A percentile compares a stretch with the other conserved stretches of the same genome.
These are phyloP conservation scores for Tremellales sp. DNA, from an alignment of 1,284 basidiomycete species.

Conservation along the genomic window DNA sequence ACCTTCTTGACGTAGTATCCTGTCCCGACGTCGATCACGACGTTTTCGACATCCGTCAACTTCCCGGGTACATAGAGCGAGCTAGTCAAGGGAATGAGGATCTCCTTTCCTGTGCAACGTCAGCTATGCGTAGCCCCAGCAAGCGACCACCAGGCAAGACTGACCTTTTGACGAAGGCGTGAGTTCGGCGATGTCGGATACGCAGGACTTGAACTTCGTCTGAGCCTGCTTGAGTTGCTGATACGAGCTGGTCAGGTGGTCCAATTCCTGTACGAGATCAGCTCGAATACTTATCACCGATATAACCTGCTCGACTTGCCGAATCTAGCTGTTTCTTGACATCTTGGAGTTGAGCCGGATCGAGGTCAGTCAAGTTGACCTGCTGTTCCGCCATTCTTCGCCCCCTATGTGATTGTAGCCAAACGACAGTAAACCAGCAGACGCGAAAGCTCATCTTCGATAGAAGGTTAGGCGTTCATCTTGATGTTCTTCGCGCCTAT, in stretches of 20 bases:
- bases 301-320: slow-evolving; percentile 57
- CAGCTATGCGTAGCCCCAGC: neutral
- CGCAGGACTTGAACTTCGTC: slow-evolving; percentile 82
- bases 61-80: slow-evolving; percentile 94
- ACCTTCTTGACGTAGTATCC: slow-evolving; percentile 97
- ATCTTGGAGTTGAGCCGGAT: slow-evolving; percentile 74
- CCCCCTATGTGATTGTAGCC: too few relatives aligned
- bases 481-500: too few relatives aligned
- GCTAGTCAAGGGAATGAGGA: slow-evolving; percentile 87
- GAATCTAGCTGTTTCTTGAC: slow-evolving; percentile 86
- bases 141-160: slow-evolving; percentile 23
- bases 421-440: too few relatives aligned
- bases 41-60: slow-evolving; percentile 73
- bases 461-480: too few relatives aligned
- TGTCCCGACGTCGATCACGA: slow-evolving; percentile 93
- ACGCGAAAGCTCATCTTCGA: too few relatives aligned
- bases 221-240: slow-evolving; percentile 89
- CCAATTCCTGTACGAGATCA: slow-evolving; percentile 66
- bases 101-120: slow-evolving; percentile 64
- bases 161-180: slow-evolving; percentile 68
- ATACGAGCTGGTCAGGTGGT: slow-evolving; percentile 87
- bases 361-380: slow-evolving; percentile 72
- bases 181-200: slow-evolving; percentile 72
- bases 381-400: slow-evolving; percentile 59
- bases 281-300: neutral